A percentile compares a stretch with the other conserved stretches of the same genome.
These are phyloP conservation scores for Termitomyces sp. DNA, from an alignment of 768 basidiomycete species.

Conservation along the genomic window DNA sequence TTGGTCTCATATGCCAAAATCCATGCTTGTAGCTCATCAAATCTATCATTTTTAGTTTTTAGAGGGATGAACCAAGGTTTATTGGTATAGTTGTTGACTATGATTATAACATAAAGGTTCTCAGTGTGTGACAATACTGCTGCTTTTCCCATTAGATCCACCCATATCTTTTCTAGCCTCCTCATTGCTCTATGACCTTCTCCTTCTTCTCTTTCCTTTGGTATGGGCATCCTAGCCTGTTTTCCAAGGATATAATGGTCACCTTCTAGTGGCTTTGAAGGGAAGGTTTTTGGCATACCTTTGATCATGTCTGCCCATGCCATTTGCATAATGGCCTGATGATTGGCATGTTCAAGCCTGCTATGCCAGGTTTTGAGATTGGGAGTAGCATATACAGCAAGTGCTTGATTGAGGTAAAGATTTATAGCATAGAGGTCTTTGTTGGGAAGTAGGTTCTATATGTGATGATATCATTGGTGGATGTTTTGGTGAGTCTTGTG, in stretches of 20 bases:
- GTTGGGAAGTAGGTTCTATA: background rate
- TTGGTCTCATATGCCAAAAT: background rate
- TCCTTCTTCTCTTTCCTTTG: background rate
- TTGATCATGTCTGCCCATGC: too few species aligned
- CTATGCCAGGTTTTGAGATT: background rate
- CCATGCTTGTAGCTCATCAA: background rate
- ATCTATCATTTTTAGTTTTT: background rate
- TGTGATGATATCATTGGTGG: background rate
- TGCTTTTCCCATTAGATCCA: background rate
- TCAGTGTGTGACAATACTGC: background rate
- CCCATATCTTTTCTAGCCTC: background rate
- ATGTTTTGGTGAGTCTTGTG: background rate
- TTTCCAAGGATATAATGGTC: too few species aligned
- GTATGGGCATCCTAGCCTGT: background rate
- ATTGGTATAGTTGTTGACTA: background rate
- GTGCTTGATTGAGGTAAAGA: background rate
- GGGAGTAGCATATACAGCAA: too few species aligned
- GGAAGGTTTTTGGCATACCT: too few species aligned
- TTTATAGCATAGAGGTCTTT: too few species aligned
- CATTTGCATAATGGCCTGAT: too few species aligned
- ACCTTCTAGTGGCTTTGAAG: too few species aligned
- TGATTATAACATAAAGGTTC: background rate
- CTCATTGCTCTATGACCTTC: background rate
- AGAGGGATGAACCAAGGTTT: too few species aligned
- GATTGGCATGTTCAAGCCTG: background rate